Conservation (phyloP, 805 yeast genomes). For the Pichia manshurica region DNA sequence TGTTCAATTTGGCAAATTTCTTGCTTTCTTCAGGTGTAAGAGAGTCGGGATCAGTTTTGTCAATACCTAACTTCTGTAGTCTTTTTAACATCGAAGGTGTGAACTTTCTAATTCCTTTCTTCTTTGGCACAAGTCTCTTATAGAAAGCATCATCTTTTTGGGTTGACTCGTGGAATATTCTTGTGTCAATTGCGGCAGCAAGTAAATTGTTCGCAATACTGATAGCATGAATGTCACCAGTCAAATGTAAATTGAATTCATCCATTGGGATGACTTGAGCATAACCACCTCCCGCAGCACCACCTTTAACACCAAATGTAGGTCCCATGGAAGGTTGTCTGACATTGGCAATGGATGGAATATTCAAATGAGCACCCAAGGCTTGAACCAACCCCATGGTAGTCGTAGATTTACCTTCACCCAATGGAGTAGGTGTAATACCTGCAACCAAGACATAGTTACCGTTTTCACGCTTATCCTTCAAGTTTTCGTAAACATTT, state of each 20-base stretch:
- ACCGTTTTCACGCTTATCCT: conserved; percentile 54
- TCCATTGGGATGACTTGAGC: conserved; percentile 88
- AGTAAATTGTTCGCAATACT: conserved; percentile 74
- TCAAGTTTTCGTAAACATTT: conserved; percentile 55
- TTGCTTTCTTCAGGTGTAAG: conserved; percentile 63
- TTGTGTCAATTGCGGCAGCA: conserved; percentile 82
- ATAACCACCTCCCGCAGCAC: conserved; percentile 89
- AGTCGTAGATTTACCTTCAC: conserved; percentile 83
- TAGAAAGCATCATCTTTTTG: conserved; percentile 68
- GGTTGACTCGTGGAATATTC: conserved; percentile 78
- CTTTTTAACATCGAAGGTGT: conserved; percentile 64
- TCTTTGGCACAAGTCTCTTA: conserved; percentile 68
- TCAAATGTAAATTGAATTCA: conserved; percentile 79
- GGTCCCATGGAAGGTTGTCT: conserved; percentile 90
- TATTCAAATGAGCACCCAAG: conserved; percentile 65
- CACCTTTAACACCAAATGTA: conserved; percentile 83
- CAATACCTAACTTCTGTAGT: conserved; percentile 60
- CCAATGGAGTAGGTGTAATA: conserved; percentile 80
- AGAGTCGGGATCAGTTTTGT: conserved; percentile 65
- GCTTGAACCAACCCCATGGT: conserved; percentile 82
- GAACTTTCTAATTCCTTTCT: conserved; percentile 64
- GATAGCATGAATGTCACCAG: conserved; percentile 84
- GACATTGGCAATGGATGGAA: conserved; percentile 71
- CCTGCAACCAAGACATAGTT: conserved; percentile 74
- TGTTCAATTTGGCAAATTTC: conserved; percentile 62